phyloP scores from a whole-genome alignment of 2,329 filamentous ascomycete genomes.

The Corinectria fuckeliana region DNA sequence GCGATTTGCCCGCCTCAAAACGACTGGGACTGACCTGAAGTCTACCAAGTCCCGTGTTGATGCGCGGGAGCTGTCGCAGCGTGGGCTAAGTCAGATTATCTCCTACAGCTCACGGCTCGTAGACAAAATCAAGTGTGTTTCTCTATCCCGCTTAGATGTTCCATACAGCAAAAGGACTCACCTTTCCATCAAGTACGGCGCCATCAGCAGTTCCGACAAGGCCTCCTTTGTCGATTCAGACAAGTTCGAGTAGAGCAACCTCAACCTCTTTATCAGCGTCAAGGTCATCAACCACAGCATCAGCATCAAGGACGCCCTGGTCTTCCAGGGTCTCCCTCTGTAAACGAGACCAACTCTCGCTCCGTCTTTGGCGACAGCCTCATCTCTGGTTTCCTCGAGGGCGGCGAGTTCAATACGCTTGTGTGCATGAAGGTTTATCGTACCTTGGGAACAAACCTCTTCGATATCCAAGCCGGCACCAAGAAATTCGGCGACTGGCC shows the following conservation, averaged over 20 bases:
- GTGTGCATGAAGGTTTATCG: slow-evolving; percentile 4
- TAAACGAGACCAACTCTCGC: background rate
- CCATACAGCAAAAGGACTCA: no score
- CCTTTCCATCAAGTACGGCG: slow-evolving; percentile 3
- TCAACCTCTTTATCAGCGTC: slow-evolving; percentile 13
- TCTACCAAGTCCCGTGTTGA: no score
- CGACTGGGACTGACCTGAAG: no score
- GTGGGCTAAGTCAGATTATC: no score
- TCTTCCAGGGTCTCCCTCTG: background rate
- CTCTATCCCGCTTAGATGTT: no score
- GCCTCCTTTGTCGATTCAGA: background rate
- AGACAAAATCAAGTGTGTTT: no score
- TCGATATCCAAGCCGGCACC: background rate
- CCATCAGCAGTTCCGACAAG: background rate
- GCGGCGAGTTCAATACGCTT: slow-evolving; percentile 5
- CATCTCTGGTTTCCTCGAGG: slow-evolving; percentile 18
- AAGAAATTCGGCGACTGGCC: background rate
- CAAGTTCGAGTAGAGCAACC: slow-evolving; percentile 14
- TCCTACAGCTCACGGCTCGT: no score
- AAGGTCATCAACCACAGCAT: slow-evolving; percentile 13
- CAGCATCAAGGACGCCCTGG: background rate
- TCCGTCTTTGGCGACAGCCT: slow-evolving; percentile 8
- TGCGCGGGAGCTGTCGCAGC: no score
- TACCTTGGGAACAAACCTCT: background rate
- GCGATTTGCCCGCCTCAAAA: no score